Evolutionary conservation across 2,329 filamentous ascomycete species (phyloP).

Genomic region (Botrytis pseudocinerea): DNA sequence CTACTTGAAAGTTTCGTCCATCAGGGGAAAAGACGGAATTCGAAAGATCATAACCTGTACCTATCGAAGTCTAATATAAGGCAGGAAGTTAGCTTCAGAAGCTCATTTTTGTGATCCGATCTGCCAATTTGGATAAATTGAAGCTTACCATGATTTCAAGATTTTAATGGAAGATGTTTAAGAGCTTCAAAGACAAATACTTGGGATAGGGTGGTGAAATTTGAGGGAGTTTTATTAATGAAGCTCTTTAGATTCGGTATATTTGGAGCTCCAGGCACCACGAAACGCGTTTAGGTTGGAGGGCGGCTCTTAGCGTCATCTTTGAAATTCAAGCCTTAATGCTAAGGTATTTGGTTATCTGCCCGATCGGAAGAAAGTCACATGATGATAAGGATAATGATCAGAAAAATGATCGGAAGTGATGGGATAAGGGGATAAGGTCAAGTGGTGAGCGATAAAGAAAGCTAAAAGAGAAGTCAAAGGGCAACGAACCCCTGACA

Average conservation of each 20-base stretch:
- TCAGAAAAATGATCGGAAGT: not conserved
- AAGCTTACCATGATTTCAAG: constrained; percentile 41
- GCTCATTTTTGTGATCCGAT: not conserved
- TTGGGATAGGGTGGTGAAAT: constrained; percentile 24
- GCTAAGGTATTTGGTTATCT: not conserved
- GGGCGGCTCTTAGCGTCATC: constrained; percentile 22
- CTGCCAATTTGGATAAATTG: constrained; percentile 3
- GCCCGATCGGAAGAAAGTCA: not conserved
- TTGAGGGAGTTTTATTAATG: constrained; percentile 24
- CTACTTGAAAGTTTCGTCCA: constrained; percentile 98
- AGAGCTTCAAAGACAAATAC: constrained; percentile 23
- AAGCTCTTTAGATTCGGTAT: constrained; percentile 33
- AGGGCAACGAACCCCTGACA: not conserved
- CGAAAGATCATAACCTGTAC: constrained; percentile 97
- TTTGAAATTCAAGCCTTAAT: not conserved
- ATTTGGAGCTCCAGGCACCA: constrained; percentile 39
- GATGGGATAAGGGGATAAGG: not conserved
- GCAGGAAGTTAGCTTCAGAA: constrained; percentile 31
- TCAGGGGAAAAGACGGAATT: constrained; percentile 99
- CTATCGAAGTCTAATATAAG: constrained; percentile 86
- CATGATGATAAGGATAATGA: constrained; percentile 11
- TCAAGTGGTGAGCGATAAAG: not conserved
- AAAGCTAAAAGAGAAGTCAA: not conserved
- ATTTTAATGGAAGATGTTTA: constrained; percentile 20
- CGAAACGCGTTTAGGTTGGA: constrained; percentile 36